Percentiles rank a stretch among this genome's conserved stretches.
Conservation (phyloP, 2,329 filamentous ascomycete species). For the Leptographium radiaticola region DNA sequence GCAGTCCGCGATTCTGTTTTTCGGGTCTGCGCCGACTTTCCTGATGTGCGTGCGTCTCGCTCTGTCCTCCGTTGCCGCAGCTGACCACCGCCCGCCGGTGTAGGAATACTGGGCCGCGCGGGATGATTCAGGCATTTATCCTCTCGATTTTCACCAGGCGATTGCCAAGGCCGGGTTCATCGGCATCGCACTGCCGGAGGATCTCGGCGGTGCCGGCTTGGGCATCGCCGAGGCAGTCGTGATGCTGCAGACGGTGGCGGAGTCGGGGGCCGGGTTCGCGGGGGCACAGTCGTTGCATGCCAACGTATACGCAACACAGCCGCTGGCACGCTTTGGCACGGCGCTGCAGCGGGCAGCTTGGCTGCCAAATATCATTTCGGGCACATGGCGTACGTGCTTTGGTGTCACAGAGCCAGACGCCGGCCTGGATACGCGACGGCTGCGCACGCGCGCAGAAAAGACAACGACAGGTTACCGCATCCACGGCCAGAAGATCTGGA, state of each 20-base stretch:
- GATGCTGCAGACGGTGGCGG: slow-evolving; percentile 75
- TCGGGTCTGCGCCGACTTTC: slow-evolving; percentile 9
- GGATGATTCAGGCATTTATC: slow-evolving; percentile 58
- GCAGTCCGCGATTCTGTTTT: slow-evolving; percentile 9
- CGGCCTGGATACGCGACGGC: slow-evolving; percentile 62
- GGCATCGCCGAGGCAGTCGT: slow-evolving; percentile 73
- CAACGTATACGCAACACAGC: slow-evolving; percentile 65
- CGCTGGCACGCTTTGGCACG: slow-evolving; percentile 59
- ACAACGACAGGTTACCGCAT: slow-evolving; percentile 44
- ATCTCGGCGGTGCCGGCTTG: slow-evolving; percentile 59
- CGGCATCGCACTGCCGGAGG: slow-evolving; percentile 65
- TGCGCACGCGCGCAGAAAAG: slow-evolving; percentile 51
- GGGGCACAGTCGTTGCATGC: slow-evolving; percentile 50
- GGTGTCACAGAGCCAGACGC: slow-evolving; percentile 77
- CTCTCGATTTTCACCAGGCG: slow-evolving; percentile 61
- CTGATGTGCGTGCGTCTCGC: background rate
- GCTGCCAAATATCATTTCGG: slow-evolving; percentile 58
- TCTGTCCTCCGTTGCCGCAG: too few relatives aligned
- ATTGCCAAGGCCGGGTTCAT: slow-evolving; percentile 68
- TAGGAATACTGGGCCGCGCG: slow-evolving; percentile 30
- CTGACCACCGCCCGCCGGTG: too few relatives aligned
- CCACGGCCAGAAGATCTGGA: slow-evolving; percentile 79
- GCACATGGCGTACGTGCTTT: slow-evolving; percentile 62
- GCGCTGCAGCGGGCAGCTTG: slow-evolving; percentile 48
- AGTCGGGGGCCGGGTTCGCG: slow-evolving; percentile 65